Evolutionary conservation across 345 rosid genomes (phyloP), one percentile per base, ranked within the genome.

Genomic region (Balakata baccata): DNA sequence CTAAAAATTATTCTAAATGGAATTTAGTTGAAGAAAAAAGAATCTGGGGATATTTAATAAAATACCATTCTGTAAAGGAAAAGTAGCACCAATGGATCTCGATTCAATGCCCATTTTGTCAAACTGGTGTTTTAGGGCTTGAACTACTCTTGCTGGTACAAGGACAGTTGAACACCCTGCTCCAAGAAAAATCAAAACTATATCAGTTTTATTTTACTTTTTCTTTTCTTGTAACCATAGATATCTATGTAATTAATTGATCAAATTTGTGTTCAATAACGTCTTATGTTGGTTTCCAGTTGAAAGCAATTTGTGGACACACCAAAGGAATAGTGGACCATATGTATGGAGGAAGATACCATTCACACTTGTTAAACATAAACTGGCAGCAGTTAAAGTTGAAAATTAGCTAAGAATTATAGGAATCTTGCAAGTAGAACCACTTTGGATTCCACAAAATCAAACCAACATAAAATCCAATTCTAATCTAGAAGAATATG

Each of bases 61-160:
- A 57, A 29, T 86, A 90, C 95, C 92, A 61, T 83, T 80, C 79
- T 81, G 81, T 7, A 79, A 68, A 69, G 81, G 88, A 67, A 86
- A 78, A 74, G 57, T 74, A 60, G 66, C n/a, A 22, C 56, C 73
- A 49, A 77, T 60, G 66, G 75, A 68, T 80, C 81, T 83, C 52
- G 93, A 81, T 54, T 85, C 86, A 65, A 78, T 79, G 47, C 92
- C 87, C 87, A 83, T 75, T 77, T 82, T 89, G 86, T 88, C 89
- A 77, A 87, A 87, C 69, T 89, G 98, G 72, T 84, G 85, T 69
- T 85, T 86, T 62, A 93, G 74, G 76, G 98, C 96, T 50, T 93
- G 92, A 53, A 88, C 88, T 6, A 93, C 98, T 84, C 88, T 87
- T 62, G 94, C 91, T 37, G 98, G 98, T 75, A 93, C 86, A 12